Conservation (phyloP, 2,329 filamentous ascomycete genomes). For the Paracorniculantispora psalliotae region DNA sequence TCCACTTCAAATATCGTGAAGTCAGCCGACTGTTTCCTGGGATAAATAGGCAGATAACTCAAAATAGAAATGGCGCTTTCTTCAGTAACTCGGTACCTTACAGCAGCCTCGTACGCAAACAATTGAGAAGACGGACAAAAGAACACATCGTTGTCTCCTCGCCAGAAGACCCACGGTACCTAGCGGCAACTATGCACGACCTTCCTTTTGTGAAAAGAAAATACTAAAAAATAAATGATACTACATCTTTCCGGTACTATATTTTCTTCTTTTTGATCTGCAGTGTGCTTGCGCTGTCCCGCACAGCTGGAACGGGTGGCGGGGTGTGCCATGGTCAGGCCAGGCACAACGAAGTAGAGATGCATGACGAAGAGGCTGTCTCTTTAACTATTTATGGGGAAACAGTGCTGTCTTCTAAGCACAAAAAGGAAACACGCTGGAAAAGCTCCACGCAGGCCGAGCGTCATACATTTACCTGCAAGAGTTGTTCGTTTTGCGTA, state of each 20-base stretch:
- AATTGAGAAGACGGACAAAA: neutral
- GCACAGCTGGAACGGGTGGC: neutral
- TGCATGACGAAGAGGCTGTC: neutral
- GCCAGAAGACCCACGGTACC: neutral
- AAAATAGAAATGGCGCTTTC: too few species aligned
- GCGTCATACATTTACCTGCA: neutral
- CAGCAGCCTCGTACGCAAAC: neutral
- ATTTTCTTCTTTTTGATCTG: neutral
- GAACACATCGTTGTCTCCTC: neutral
- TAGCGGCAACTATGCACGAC: neutral
- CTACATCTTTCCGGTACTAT: neutral
- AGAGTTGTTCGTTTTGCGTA: slow-evolving; percentile 1
- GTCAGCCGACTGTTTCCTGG: too few species aligned
- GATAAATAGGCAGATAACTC: too few species aligned
- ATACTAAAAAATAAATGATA: too few species aligned
- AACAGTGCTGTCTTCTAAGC: neutral
- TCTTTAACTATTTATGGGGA: neutral
- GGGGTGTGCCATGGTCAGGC: neutral
- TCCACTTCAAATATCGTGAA: too few species aligned
- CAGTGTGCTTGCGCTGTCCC: neutral
- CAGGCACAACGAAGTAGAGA: neutral
- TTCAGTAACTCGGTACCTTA: neutral
- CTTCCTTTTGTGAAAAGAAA: too few species aligned
- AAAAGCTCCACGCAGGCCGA: neutral
- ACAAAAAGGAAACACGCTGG: neutral